A percentile compares a stretch with the other conserved stretches of the same genome.
phyloP scores from a whole-genome alignment of 306 rosid species.

The Pterocarpus macrocarpus region DNA sequence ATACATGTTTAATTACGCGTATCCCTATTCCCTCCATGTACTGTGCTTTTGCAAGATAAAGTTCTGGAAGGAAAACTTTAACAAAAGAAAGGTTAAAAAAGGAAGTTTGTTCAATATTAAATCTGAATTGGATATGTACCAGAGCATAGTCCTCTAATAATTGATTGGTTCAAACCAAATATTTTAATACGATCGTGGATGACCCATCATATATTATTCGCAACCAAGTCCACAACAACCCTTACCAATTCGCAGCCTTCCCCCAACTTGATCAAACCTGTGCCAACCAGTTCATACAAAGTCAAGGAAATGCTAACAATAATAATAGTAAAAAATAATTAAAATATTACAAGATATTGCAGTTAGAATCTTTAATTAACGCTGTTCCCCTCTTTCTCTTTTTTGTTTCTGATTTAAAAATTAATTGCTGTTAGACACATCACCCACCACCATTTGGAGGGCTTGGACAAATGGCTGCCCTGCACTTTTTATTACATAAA shows the following conservation, averaged over 20 bases:
- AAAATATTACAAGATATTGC: background rate
- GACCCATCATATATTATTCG: constrained; percentile 32
- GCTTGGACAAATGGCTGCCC: constrained; percentile 51
- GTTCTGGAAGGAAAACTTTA: background rate
- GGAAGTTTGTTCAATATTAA: constrained; percentile 12
- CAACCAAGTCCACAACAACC: constrained; percentile 66
- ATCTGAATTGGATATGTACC: constrained; percentile 17
- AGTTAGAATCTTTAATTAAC: background rate
- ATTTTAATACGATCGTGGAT: constrained; percentile 23
- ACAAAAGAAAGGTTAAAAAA: background rate
- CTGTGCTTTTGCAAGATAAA: background rate
- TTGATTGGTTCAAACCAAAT: constrained; percentile 46
- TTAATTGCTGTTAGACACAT: constrained; percentile 2
- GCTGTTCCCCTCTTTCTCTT: background rate
- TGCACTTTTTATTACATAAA: constrained; percentile 31
- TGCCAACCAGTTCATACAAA: constrained; percentile 53
- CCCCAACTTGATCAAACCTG: constrained; percentile 41
- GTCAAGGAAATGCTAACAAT: constrained; percentile 39
- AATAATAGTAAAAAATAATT: background rate
- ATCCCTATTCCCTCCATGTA: background rate
- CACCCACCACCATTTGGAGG: constrained; percentile 32
- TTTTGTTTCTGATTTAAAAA: background rate
- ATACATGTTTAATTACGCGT: constrained; percentile 12
- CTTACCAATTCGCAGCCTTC: constrained; percentile 44
- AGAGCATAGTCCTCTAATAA: constrained; percentile 26